These are phyloP conservation scores for Heliosperma pusillum DNA, from an alignment of 148 eudicot genomes.

Conservation along the genomic window DNA sequence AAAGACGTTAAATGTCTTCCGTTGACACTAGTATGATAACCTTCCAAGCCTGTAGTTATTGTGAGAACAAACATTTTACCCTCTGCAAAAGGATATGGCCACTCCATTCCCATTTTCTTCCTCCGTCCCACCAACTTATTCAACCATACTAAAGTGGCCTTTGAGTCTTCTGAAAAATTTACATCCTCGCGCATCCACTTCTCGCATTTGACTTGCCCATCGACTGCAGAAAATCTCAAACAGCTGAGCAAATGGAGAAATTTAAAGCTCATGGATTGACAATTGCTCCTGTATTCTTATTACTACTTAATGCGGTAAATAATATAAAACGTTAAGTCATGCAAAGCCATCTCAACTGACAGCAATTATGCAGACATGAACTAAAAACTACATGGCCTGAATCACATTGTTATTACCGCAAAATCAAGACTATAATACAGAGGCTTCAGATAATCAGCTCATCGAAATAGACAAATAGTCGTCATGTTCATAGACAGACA, in stretches of 20 bases:
- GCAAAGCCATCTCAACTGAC: not conserved
- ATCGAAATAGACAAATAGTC: no score
- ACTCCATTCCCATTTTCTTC: slow-evolving; percentile 49
- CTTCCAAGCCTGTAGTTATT: slow-evolving; percentile 69
- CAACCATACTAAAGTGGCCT: slow-evolving; percentile 65
- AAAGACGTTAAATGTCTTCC: slow-evolving; percentile 78
- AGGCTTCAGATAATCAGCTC: not conserved
- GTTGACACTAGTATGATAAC: slow-evolving; percentile 71
- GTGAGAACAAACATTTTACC: slow-evolving; percentile 75
- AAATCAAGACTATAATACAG: not conserved
- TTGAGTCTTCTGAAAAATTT: slow-evolving; percentile 43
- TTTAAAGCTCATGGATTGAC: not conserved
- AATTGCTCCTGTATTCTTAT: no score
- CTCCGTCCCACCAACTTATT: slow-evolving; percentile 54
- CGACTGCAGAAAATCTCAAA: slow-evolving; percentile 42
- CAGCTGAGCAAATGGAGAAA: not conserved
- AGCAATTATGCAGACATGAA: not conserved
- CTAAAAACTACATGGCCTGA: not conserved
- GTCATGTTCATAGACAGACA: no score
- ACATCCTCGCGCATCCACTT: slow-evolving; percentile 61
- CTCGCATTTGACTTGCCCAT: slow-evolving; percentile 77
- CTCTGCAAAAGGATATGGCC: slow-evolving; percentile 75
- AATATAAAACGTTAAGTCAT: not conserved
- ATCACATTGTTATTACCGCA: not conserved
- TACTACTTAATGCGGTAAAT: not conserved